phyloP scores from a whole-genome alignment of 768 basidiomycete species.

The Lactifluus piperatus region DNA sequence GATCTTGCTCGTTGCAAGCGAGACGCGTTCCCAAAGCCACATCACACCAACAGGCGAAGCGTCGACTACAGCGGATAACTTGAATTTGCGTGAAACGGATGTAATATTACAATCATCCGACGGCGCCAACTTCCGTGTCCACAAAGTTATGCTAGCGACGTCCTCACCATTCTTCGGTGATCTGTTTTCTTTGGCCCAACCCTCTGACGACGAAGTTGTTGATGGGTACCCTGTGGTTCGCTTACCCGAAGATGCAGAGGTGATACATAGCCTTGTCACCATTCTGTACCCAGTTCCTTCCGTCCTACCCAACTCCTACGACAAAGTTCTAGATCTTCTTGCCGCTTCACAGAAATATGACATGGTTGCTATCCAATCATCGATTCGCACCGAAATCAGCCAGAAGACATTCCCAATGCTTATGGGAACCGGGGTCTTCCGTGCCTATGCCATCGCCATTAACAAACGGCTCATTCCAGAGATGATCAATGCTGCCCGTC shows the following conservation, averaged over 20 bases:
- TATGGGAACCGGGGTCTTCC: conserved; percentile 6
- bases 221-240: conserved; percentile 12
- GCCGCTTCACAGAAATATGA: conserved; percentile 22
- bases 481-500: background rate
- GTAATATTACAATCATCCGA: conserved; percentile 26
- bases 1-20: background rate
- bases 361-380: conserved; percentile 12
- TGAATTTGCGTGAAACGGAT: background rate
- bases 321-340: conserved; percentile 4
- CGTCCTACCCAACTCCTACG: background rate
- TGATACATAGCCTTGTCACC: conserved; percentile 4
- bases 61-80: background rate
- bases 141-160: conserved; percentile 25
- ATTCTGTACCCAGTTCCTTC: conserved; percentile 3
- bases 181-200: conserved; percentile 24
- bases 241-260: conserved; percentile 4
- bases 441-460: conserved; percentile 16
- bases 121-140: conserved; percentile 25
- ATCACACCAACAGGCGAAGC: background rate
- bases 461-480: background rate
- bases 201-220: conserved; percentile 1
- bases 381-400: background rate
- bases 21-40: background rate
- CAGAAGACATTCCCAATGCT: background rate
- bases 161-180: conserved; percentile 27